These are phyloP conservation scores for Huntiella decipiens DNA, from an alignment of 2,329 filamentous ascomycete genomes.

Conservation along the genomic window DNA sequence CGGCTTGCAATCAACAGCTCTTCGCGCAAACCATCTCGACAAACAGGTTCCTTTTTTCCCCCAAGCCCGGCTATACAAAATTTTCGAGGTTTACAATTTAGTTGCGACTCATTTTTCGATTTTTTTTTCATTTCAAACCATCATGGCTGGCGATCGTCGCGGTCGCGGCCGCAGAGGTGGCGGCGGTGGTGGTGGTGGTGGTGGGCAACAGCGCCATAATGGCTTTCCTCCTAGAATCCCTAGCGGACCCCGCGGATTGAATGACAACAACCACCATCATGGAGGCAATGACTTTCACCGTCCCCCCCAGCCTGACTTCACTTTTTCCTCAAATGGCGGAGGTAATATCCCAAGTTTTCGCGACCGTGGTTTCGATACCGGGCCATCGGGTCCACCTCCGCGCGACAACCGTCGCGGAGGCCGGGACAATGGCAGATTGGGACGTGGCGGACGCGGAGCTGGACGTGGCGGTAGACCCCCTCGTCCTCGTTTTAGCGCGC, in stretches of 20 bases:
- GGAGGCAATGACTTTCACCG: constrained; percentile 12
- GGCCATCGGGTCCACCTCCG: constrained; percentile 9
- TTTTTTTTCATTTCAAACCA: background rate
- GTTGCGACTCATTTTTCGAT: background rate
- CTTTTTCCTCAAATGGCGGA: constrained; percentile 34
- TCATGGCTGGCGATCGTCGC: constrained; percentile 3
- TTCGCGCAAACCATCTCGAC: background rate
- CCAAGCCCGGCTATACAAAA: background rate
- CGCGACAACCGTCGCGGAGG: constrained; percentile 6
- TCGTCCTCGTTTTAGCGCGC: constrained; percentile 22
- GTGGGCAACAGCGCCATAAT: constrained; percentile 19
- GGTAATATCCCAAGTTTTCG: constrained; percentile 17
- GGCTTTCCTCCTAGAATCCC: constrained; percentile 2
- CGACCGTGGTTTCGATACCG: constrained; percentile 11
- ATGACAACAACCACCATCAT: background rate
- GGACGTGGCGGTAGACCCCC: constrained; percentile 15
- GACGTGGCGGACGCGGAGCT: constrained; percentile 15
- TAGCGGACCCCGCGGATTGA: constrained; percentile 3
- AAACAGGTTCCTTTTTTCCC: background rate
- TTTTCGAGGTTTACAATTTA: background rate
- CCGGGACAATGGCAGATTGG: constrained; percentile 9
- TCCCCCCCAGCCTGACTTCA: constrained; percentile 31
- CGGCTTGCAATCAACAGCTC: background rate
- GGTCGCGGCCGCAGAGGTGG: constrained; percentile 5
- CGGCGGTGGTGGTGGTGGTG: constrained; percentile 36